Conservation (phyloP, 768 basidiomycete genomes). For the Hygrophoropsis aurantiaca region DNA sequence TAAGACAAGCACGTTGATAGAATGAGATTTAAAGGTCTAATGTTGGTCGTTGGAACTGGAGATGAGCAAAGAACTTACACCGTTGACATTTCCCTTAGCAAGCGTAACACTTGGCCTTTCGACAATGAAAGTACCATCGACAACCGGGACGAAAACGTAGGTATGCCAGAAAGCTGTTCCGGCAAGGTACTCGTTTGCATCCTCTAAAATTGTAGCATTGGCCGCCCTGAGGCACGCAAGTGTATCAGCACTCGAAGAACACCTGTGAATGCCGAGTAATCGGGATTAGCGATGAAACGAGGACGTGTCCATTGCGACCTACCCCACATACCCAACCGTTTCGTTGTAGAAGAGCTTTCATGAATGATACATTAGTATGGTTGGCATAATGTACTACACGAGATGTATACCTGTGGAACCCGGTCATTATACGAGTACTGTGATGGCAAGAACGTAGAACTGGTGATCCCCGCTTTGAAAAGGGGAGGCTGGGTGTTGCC, state of each 20-base stretch:
- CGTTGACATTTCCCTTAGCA: slow-evolving; percentile 22
- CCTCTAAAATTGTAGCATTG: slow-evolving; percentile 15
- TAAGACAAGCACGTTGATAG: background rate
- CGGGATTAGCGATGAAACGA: slow-evolving; percentile 1
- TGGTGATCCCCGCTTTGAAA: slow-evolving; percentile 32
- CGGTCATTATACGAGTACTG: slow-evolving; percentile 34
- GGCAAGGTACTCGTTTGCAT: slow-evolving; percentile 20
- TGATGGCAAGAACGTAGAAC: slow-evolving; percentile 29
- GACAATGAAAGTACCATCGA: slow-evolving; percentile 29
- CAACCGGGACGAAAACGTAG: slow-evolving; percentile 26
- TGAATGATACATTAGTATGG: too few relatives aligned
- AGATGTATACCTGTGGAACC: slow-evolving; percentile 23
- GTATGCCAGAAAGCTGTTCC: slow-evolving; percentile 23
- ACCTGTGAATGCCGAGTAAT: too few relatives aligned
- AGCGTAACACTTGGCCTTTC: slow-evolving; percentile 26
- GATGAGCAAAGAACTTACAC: too few relatives aligned
- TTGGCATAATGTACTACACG: background rate
- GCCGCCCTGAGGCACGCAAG: slow-evolving; percentile 15
- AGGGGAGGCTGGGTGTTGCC: slow-evolving; percentile 32
- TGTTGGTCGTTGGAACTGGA: too few relatives aligned
- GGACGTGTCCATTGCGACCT: background rate
- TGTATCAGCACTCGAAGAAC: slow-evolving; percentile 12
- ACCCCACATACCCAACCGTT: slow-evolving; percentile 11
- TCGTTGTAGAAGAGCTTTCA: slow-evolving; percentile 17
- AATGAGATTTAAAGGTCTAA: too few relatives aligned